These are phyloP conservation scores for Carex kokanica DNA, from an alignment of 176 grass and related monocot species.

Conservation along the genomic window DNA sequence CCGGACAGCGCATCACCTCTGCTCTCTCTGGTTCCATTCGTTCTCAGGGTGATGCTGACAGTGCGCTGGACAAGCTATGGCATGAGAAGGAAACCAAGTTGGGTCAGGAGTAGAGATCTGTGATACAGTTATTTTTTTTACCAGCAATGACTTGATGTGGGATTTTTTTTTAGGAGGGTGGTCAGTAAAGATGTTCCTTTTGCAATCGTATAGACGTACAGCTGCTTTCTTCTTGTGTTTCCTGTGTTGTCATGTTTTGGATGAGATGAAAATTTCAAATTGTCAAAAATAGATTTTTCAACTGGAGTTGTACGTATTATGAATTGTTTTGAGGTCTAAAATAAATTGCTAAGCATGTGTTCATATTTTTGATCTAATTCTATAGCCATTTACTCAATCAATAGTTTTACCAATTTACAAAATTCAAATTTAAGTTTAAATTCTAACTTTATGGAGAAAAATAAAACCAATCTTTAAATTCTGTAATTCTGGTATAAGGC, in stretches of 20 bases:
- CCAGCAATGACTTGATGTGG: not conserved
- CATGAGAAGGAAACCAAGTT: conserved; percentile 65
- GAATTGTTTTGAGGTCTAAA: no score
- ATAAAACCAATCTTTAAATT: no score
- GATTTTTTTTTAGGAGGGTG: not conserved
- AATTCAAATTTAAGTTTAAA: no score
- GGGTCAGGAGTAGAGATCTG: conserved; percentile 50
- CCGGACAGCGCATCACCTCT: conserved; percentile 57
- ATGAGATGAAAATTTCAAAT: not conserved
- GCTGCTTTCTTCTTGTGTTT: not conserved
- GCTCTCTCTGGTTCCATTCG: conserved; percentile 75
- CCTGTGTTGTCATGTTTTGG: not conserved
- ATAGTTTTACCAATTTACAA: no score
- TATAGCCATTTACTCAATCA: no score
- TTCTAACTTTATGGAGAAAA: no score
- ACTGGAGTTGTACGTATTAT: no score
- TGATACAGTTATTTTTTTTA: not conserved
- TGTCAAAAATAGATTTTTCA: not conserved
- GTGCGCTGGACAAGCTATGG: conserved; percentile 83
- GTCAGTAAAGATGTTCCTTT: not conserved
- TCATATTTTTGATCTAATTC: no score
- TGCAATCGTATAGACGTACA: not conserved
- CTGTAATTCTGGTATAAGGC: no score
- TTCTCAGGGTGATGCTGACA: conserved; percentile 77
- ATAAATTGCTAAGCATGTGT: no score